A percentile compares a stretch with the other conserved stretches of the same genome.
Conservation (phyloP, 2,329 filamentous ascomycete genomes). For the Aureobasidium uvarum region DNA sequence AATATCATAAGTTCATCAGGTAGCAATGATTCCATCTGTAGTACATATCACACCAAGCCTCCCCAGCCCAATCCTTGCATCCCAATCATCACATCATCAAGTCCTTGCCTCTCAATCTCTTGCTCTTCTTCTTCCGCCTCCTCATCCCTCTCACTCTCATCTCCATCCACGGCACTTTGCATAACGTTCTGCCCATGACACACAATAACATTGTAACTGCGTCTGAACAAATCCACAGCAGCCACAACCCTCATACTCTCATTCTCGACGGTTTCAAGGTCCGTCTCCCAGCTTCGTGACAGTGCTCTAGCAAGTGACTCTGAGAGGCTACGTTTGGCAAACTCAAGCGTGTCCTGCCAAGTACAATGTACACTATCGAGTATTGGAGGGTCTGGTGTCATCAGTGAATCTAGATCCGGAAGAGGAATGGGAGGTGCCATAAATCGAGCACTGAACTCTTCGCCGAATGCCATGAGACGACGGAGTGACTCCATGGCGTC, state of each 20-base stretch:
- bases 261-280: background rate
- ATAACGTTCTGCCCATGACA: background rate
- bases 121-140: background rate
- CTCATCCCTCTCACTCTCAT: background rate
- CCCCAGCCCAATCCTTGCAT: background rate
- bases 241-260: slow-evolving; percentile 3
- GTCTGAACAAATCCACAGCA: background rate
- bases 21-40: background rate
- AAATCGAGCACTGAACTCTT: background rate
- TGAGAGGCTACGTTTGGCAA: slow-evolving; percentile 1
- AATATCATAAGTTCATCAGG: background rate
- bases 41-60: background rate
- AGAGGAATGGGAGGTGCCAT: background rate
- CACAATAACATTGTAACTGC: background rate
- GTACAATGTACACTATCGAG: background rate
- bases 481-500: background rate
- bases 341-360: slow-evolving; percentile 18
- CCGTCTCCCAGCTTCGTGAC: background rate
- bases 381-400: background rate
- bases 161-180: background rate
- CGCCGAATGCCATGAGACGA: background rate
- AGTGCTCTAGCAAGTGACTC: background rate
- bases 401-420: background rate
- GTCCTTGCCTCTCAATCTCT: background rate
- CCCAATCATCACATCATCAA: background rate